These are phyloP conservation scores for Amphirosellinia nigrospora DNA, from an alignment of 495 filamentous ascomycete species.

Conservation along the genomic window DNA sequence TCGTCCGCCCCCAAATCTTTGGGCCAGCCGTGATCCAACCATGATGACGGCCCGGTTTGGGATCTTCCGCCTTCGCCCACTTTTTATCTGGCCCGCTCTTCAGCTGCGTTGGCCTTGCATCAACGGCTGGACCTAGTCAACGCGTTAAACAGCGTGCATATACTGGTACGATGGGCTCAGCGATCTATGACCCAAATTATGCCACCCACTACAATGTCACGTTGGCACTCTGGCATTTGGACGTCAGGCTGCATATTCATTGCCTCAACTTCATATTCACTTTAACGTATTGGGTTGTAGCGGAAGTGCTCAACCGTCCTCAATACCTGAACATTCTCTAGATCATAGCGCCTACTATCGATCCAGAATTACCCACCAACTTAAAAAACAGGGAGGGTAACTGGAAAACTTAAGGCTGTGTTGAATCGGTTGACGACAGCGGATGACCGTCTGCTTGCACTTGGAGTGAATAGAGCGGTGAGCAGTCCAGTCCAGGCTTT, in stretches of 20 bases:
- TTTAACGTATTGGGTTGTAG: constrained; percentile 18
- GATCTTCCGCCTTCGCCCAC: constrained; percentile 23
- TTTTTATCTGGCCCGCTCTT: constrained; percentile 30
- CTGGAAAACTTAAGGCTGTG: constrained; percentile 14
- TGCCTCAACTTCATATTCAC: constrained; percentile 18
- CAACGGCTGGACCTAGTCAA: constrained; percentile 40
- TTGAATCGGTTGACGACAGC: constrained; percentile 35
- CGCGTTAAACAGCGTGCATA: constrained; percentile 31
- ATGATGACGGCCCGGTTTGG: constrained; percentile 25
- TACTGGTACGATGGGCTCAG: constrained; percentile 26
- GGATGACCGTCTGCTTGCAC: constrained; percentile 18
- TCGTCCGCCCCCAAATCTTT: constrained; percentile 36
- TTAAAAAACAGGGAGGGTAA: constrained; percentile 1
- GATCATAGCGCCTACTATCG: constrained; percentile 11
- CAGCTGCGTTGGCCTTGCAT: constrained; percentile 51
- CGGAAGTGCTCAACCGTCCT: constrained; percentile 25
- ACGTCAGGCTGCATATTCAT: constrained; percentile 31
- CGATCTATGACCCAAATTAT: constrained; percentile 29
- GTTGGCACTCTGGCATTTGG: constrained; percentile 24
- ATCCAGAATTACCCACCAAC: constrained; percentile 11
- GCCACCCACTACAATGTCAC: constrained; percentile 29
- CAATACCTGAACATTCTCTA: constrained; percentile 14
- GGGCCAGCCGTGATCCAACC: constrained; percentile 24
- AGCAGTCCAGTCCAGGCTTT: constrained; percentile 10
- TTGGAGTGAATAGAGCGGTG: constrained; percentile 24